Evolutionary conservation across 2,329 filamentous ascomycete genomes (phyloP).

Genomic region (Colletotrichum horii): DNA sequence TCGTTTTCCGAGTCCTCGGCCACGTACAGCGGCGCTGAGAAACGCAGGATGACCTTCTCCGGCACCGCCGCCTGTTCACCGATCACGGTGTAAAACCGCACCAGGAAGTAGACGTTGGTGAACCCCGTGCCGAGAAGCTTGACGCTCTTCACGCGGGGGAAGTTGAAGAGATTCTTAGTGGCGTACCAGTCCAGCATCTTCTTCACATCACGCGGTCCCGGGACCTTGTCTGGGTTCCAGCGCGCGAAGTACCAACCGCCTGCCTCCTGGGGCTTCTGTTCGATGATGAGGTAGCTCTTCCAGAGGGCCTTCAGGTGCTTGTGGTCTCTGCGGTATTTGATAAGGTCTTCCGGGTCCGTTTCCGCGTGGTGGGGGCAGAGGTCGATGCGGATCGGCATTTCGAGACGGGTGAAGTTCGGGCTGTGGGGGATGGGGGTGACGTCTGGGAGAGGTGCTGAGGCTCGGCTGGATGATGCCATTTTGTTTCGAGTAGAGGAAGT

Average conservation of each 20-base stretch:
- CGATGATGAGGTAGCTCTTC: not conserved
- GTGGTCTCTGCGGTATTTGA: not conserved
- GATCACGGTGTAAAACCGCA: not conserved
- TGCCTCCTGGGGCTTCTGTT: not conserved
- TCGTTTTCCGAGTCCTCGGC: not conserved
- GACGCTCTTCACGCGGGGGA: not conserved
- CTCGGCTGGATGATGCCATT: not conserved
- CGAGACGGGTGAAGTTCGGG: not conserved
- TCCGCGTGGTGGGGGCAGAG: not conserved
- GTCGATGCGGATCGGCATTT: not conserved
- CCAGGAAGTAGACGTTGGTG: not conserved
- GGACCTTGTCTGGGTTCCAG: not conserved
- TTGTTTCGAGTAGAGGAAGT: not conserved
- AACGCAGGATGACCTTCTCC: not conserved
- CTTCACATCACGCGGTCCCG: not conserved
- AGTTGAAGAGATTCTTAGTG: not conserved
- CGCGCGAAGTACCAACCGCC: not conserved
- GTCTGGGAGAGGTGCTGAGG: not conserved
- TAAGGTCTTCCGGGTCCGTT: not conserved
- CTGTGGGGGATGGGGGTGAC: rapidly evolving
- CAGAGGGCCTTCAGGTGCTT: not conserved
- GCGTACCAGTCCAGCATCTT: not conserved
- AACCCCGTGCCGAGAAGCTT: not conserved
- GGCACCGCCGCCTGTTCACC: not conserved
- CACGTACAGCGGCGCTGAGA: conserved; percentile 6